Evolutionary conservation across 352 stramenopile species (phyloP), one percentile per base, ranked within the genome.

Genomic region (Globisporangium camurandrum): DNA sequence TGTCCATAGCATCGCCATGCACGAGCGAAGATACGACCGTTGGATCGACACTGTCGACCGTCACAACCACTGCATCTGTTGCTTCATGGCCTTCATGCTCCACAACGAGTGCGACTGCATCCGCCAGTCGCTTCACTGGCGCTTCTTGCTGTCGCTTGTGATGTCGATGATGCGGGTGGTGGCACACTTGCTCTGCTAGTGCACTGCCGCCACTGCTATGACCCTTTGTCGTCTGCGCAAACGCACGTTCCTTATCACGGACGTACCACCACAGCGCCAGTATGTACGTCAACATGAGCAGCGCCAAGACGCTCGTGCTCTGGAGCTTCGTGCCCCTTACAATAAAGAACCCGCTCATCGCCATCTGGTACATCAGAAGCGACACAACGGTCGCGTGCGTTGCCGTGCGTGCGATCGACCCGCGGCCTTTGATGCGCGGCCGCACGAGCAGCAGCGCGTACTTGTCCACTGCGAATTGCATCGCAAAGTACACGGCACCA

Each of bases 401-500:
- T 14, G 71, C 74, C 36, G 82, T 93, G 31, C 78, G 75, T 10
- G 82, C 82, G 46, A 93, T 90, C 51, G 77, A 88, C 19, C 82
- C 82, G 22, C 75, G 79, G 37, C 82, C 82, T 57, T 90, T 87
- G 62, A 93, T 93, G 49, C 77, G 75, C 40, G 79, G 82, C 4
- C 82, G 82, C 42, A 93, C 82, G 54, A 74, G 73, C 22, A 93
- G 36, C 20, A 93, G 65, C 52, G 69, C 75, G 63, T 93, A 91
- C 69, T 93, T 93, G 66, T 93, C 82, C 14, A 91, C 72, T 16
- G 69, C 65, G 49, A 91, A 74, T 56, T 93, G 82, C 76, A 93
- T 91, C 41, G 57, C 68, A 36, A 93, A 89, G 66, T 93, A 93
- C 22, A 93, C 70, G 40, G 68, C 74, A 9, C 82, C 82, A 36